Percentiles rank a stretch among this genome's conserved stretches.
These are phyloP conservation scores for Kwoniella bestiolae DNA, from an alignment of 768 basidiomycete species.

Conservation along the genomic window DNA sequence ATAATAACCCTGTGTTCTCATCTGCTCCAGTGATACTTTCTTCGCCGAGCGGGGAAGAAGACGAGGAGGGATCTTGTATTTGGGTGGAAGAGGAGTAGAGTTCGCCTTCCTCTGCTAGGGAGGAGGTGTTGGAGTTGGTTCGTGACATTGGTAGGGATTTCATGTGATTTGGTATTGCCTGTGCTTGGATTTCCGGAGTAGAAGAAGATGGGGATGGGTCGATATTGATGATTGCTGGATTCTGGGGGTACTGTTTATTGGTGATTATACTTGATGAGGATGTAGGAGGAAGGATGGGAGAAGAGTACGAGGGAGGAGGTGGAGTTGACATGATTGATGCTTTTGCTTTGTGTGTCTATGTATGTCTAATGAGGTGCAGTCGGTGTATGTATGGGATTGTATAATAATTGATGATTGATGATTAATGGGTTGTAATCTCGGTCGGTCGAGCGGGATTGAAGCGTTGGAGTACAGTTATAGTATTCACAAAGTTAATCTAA, in stretches of 20 bases:
- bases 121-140: not conserved
- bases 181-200: too few species aligned
- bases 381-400: too few species aligned
- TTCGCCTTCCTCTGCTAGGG: conserved; percentile 9
- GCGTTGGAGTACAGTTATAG: too few species aligned
- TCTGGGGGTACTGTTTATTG: conserved; percentile 9
- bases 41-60: not conserved
- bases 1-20: conserved; percentile 4
- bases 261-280: conserved; percentile 16
- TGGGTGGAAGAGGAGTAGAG: too few species aligned
- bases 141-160: not conserved
- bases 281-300: conserved; percentile 16
- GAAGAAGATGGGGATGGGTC: not conserved
- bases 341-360: not conserved
- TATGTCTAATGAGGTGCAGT: not conserved
- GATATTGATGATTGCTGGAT: conserved; percentile 21
- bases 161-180: conserved; percentile 2
- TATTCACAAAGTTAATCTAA: too few species aligned
- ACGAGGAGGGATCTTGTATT: not conserved
- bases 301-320: conserved; percentile 2
- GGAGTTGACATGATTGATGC: not conserved
- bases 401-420: too few species aligned
- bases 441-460: not conserved
- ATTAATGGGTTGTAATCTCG: too few species aligned
- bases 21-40: not conserved